Conservation (phyloP, 768 basidiomycete genomes). For the Arthromyces matolae region DNA sequence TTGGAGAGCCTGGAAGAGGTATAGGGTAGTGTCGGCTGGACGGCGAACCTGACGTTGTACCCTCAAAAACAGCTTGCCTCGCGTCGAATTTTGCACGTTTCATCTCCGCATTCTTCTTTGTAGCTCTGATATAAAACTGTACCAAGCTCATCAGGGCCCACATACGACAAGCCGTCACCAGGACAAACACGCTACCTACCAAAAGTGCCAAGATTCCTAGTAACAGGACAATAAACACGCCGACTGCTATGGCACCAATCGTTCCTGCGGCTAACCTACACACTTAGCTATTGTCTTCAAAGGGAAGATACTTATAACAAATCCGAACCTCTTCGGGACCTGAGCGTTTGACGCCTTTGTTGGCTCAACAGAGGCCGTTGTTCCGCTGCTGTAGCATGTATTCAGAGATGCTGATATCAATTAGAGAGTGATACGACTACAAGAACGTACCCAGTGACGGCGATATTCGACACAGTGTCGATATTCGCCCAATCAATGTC, state of each 20-base stretch:
- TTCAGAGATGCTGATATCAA: not conserved
- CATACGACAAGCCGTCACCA: too few species aligned
- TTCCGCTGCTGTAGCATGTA: not conserved
- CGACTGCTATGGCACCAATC: not conserved
- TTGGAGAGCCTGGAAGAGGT: too few species aligned
- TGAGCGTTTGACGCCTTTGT: not conserved
- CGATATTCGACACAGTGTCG: not conserved
- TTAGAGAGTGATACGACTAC: too few species aligned
- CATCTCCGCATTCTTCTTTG: not conserved
- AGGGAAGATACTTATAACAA: not conserved
- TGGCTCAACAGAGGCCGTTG: not conserved
- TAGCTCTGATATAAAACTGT: not conserved
- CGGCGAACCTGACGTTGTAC: too few species aligned
- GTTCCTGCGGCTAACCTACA: not conserved
- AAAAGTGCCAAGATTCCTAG: not conserved
- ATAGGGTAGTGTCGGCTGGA: too few species aligned
- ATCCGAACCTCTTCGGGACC: not conserved
- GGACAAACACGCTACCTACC: not conserved
- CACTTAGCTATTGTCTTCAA: not conserved
- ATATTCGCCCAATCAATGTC: not conserved
- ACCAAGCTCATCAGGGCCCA: not conserved
- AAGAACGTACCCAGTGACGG: not conserved
- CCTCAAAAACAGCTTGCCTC: not conserved
- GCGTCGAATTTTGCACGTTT: not conserved
- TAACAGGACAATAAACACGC: not conserved